phyloP scores from a whole-genome alignment of 176 grass and related monocot species.

The Phragmites australis region DNA sequence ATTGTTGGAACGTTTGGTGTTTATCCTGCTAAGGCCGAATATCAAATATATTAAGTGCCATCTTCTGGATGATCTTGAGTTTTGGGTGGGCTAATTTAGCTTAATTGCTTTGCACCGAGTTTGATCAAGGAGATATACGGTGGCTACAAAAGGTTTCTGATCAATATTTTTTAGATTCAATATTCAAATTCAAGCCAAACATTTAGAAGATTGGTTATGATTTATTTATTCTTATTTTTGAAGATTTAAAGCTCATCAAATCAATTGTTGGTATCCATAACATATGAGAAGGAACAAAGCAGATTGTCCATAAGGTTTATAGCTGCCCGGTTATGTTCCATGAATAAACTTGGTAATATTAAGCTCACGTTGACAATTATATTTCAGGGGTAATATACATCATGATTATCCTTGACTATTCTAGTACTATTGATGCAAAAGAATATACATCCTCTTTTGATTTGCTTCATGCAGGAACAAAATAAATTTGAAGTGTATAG shows the following conservation, averaged over 20 bases:
- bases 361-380: conserved; percentile 8
- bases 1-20: conserved; percentile 1
- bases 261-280: conserved; percentile 1
- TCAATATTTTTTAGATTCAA: neutral
- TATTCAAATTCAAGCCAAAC: conserved; percentile 2
- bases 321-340: neutral
- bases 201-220: conserved; percentile 1
- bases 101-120: neutral
- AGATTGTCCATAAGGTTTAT: neutral
- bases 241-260: conserved; percentile 27
- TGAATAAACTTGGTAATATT: conserved; percentile 17
- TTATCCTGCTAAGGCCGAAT: neutral
- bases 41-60: neutral
- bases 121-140: neutral
- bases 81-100: neutral
- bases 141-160: conserved; percentile 15
- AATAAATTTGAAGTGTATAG: no score
- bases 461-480: no score
- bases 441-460: no score
- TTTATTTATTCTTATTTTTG: conserved; percentile 17
- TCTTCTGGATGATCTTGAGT: conserved; percentile 27
- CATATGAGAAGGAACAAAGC: conserved; percentile 26
- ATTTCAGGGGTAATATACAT: neutral
- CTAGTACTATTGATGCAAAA: neutral
- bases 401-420: neutral